A percentile compares a stretch with the other conserved stretches of the same genome.
These are phyloP conservation scores for Ustilago crameri DNA, from an alignment of 1,284 basidiomycete genomes.

Conservation along the genomic window DNA sequence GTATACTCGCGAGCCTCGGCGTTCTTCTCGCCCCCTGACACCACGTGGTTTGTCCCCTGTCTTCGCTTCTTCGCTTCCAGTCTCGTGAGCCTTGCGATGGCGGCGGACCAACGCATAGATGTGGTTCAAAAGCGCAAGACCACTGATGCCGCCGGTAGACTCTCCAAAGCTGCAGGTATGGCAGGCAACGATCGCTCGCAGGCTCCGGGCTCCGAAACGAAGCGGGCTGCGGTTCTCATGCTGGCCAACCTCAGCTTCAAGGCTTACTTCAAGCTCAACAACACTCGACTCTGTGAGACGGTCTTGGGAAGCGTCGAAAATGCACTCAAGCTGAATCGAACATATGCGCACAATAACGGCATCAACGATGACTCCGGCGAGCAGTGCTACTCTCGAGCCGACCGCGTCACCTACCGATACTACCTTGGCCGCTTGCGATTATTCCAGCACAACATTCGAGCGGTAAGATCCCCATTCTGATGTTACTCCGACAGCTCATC, in stretches of 20 bases:
- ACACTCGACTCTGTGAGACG: slow-evolving; percentile 70
- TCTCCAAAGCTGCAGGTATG: slow-evolving; percentile 63
- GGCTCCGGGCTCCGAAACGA: slow-evolving; percentile 52
- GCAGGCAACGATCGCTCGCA: slow-evolving; percentile 65
- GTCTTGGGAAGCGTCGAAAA: slow-evolving; percentile 69
- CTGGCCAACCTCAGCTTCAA: slow-evolving; percentile 66
- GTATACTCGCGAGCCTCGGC: slow-evolving; percentile 59
- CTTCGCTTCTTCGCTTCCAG: slow-evolving; percentile 51
- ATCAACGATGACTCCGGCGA: slow-evolving; percentile 53
- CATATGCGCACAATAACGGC: slow-evolving; percentile 21
- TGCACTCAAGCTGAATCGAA: slow-evolving; percentile 63
- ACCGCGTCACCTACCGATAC: slow-evolving; percentile 69
- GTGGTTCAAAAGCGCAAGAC: slow-evolving; percentile 53
- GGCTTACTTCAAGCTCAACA: slow-evolving; percentile 68
- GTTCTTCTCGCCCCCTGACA: slow-evolving; percentile 65
- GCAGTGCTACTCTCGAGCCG: slow-evolving; percentile 66
- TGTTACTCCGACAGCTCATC: background rate
- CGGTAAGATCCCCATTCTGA: slow-evolving; percentile 38
- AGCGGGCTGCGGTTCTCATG: slow-evolving; percentile 62
- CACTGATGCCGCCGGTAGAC: slow-evolving; percentile 63
- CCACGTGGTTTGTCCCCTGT: slow-evolving; percentile 63
- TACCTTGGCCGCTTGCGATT: slow-evolving; percentile 69
- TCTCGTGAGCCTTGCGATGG: slow-evolving; percentile 40
- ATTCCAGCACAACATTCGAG: slow-evolving; percentile 68
- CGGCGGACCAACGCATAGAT: slow-evolving; percentile 39